Base-by-base conservation (phyloP, 208 protist genomes). In the Blechomonas ayalai region DNA sequence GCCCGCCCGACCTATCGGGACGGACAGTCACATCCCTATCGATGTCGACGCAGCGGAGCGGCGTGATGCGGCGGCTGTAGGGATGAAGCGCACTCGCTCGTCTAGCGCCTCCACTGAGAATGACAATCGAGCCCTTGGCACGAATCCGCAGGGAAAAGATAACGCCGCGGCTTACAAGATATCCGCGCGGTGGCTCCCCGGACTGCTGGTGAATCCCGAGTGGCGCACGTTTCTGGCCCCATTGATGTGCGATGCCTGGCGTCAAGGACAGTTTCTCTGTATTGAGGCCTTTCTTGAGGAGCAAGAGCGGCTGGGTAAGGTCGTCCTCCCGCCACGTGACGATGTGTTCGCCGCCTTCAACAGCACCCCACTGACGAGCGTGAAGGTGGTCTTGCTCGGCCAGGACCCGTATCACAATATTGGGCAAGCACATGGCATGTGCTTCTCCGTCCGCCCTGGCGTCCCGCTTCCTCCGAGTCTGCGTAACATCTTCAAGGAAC, bases 401-500 rank as follows among this genome's bases (percentile, higher is more conserved):
- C 97, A 98, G 61, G 97, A 98, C 64, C 96, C 96, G 6, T 98
- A 98, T 61, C 89, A 95, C 50, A 63, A 84, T 26, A 50, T 79
- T 38, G 81, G 89, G 25, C 96, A 99, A 59, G 97, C 97, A 0
- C 94, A 99, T 64, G 97, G 97, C 2, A 66, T 99, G 10, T 85
- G 82, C 45, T 99, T 99, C 63, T 97, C 87, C 3, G 97, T 99
- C 1, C 59, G 67, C 10, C 82, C 78, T 7, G 97, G 96, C 12
- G 74, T 98, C 0, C 25, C 50, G 8, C 34, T 63, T 9, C 93
- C 95, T 31, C 88, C 81, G 26, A 95, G 79, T 39, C 63, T 97
- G 20, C 47, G 71, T n/a, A 98, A 98, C 63, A 98, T 98, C 28
- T 98, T 96, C 74, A 96, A 96, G 67, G 96, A 98, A 67, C 73